A percentile compares a stretch with the other conserved stretches of the same genome.
Conservation (phyloP, 768 basidiomycete species). For the Asterophora parasitica region DNA sequence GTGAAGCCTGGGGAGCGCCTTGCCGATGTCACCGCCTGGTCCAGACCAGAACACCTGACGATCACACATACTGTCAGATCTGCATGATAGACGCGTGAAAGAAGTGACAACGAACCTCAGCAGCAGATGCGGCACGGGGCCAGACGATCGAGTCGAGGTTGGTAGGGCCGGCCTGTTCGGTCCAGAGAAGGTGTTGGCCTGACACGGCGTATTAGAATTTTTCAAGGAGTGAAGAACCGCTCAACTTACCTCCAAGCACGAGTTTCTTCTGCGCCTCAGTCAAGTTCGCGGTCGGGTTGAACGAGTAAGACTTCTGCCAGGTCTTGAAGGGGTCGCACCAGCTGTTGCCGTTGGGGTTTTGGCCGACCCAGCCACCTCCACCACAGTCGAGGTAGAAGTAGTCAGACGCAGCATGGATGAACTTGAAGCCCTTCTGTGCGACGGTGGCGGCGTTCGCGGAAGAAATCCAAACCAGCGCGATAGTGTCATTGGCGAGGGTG, state of each 20-base stretch:
- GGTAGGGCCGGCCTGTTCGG: slow-evolving; percentile 62
- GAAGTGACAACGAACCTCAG: slow-evolving; percentile 37
- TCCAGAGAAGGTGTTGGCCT: slow-evolving; percentile 70
- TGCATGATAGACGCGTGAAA: background rate
- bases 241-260: slow-evolving; percentile 58
- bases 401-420: slow-evolving; percentile 69
- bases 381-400: slow-evolving; percentile 84
- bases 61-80: background rate
- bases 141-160: slow-evolving; percentile 67
- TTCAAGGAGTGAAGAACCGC: background rate
- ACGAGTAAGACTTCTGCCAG: slow-evolving; percentile 73
- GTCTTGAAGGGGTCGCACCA: slow-evolving; percentile 82
- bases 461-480: slow-evolving; percentile 74
- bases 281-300: slow-evolving; percentile 64
- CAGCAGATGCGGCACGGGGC: slow-evolving; percentile 68
- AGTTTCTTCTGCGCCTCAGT: slow-evolving; percentile 44
- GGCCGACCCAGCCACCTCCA: slow-evolving; percentile 65
- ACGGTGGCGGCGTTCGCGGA: slow-evolving; percentile 56
- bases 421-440: slow-evolving; percentile 50
- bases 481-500: slow-evolving; percentile 41
- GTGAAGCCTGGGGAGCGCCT: slow-evolving; percentile 65
- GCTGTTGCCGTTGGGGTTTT: slow-evolving; percentile 41
- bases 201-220: background rate
- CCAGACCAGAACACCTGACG: slow-evolving; percentile 77
- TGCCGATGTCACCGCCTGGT: slow-evolving; percentile 34